Base-by-base conservation (phyloP, 768 basidiomycete species). In the Lyophyllum shimeji region DNA sequence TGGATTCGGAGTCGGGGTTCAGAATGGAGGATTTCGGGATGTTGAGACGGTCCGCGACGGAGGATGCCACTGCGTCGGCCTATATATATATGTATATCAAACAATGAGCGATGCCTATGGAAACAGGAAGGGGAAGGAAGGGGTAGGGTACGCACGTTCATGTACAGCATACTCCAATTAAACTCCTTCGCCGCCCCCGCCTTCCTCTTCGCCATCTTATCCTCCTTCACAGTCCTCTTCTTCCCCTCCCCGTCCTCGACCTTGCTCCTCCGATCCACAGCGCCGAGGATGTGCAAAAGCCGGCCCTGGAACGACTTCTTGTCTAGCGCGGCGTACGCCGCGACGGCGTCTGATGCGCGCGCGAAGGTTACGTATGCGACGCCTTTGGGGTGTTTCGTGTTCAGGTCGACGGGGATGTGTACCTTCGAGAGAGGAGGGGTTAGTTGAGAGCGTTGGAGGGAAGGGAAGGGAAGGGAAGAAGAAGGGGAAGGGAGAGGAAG, bases 11-110 rank as follows among this genome's bases (percentile, higher is more conserved):
- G 56, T 93, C 90, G 0, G 93, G 86, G 67, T 93, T 92, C 53
- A 98, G 78, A 21, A 99, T 89, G 27, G 91, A 89, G 1, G 93
- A 76, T 72, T 98, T 98, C 24, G 86, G 73, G 40, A 98, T 82
- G 54, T 83, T 88, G 82, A 98, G 87, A 9, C 95, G 83, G 58
- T 90, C 86, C 0, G 96, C 93, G 24, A 98, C 83, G 1, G 93
- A 95, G 1, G 91, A 87, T 0, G 87, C 86, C 0, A 98, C 95
- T 4, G 97, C 95, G 65, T 99, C 95, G 63, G 88, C 90, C 95
- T 97, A 13, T 17, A 17, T 37, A 37, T 11, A 13, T 3, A 37
- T 6, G 29, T 4, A 29, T 29, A 29, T 4, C 9, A 29, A 29
- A n/a, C n/a, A n/a, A 4, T 29, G 5, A 29, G 29, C 9, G 59